Evolutionary conservation across 495 filamentous ascomycete genomes (phyloP), one percentile per base, ranked within the genome.

Genomic region (Penicillium macrosclerotiorum): DNA sequence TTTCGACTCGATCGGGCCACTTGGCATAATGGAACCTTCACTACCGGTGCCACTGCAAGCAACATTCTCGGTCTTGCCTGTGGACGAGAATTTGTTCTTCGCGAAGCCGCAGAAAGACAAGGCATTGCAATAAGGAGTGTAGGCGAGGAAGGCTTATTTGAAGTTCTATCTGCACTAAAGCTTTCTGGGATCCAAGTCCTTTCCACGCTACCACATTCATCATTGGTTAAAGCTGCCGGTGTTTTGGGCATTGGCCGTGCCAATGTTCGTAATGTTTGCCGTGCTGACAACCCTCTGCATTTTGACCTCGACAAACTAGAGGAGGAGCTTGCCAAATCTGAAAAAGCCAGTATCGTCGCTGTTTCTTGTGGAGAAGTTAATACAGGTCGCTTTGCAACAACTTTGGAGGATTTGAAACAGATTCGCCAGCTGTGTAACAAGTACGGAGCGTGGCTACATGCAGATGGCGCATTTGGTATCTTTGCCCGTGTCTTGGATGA

Each of bases 341-440:
- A 75, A 12, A 75, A 75, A 18, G 88, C 76, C 8, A 85, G 74
- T 33, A 90, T 97, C 42, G 76, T 96, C 2, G 85, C 76, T 11
- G 68, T 95, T 6, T 90, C 89, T 18, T 84, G 83, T 18, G 89
- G 87, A 6, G 92, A 97, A 69, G 89, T 96, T 27, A 96, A 97
- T 54, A 95, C 90, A 3, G 92, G 92, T 1, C 70, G 78, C 5
- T 96, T 93, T 65, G 88, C 87, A 2, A 87, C 83, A 13, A 63
- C 64, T 18, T 22, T 71, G 8, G 64, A 68, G 12, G 80, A 89
- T 9, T 79, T 95, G 75, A 64, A 62, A 32, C 62, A 71, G 34
- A 64, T 96, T 29, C 74, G 90, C 49, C 62, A 63, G 1, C 55
- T 96, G 18, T 90, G 86, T 32, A 85, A 91, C 56, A 68, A 75